Percentiles rank a stretch among this genome's conserved stretches.
Conservation (phyloP, 1,284 basidiomycete species). For the Pterulicium gracile region DNA sequence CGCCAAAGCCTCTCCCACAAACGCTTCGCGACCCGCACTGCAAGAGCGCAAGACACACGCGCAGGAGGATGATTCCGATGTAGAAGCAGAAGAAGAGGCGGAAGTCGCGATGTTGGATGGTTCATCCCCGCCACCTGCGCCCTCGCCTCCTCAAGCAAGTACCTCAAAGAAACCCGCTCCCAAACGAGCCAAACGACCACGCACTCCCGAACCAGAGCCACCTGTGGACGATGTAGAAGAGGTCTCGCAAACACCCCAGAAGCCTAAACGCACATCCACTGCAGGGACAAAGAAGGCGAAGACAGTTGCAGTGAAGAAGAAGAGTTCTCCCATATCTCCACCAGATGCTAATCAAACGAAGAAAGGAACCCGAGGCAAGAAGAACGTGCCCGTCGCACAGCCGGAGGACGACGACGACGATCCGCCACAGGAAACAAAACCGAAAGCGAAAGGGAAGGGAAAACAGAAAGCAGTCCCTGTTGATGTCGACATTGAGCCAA, state of each 20-base stretch:
- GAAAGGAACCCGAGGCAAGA: no score
- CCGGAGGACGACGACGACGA: not conserved
- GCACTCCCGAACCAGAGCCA: no score
- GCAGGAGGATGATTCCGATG: not conserved
- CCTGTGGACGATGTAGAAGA: not conserved
- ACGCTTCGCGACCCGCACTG: not conserved
- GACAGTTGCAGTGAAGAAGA: no score
- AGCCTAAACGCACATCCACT: not conserved
- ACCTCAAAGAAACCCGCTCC: no score
- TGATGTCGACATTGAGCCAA: not conserved
- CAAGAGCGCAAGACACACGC: not conserved
- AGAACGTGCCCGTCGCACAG: not conserved
- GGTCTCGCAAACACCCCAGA: not conserved
- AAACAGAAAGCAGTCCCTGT: not conserved
- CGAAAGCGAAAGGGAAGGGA: not conserved
- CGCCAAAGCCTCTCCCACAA: not conserved
- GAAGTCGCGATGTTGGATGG: no score
- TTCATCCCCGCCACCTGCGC: no score
- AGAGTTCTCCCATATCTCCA: no score
- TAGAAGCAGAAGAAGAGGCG: not conserved
- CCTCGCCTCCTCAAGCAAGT: no score
- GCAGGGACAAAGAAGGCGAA: no score
- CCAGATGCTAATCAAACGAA: no score
- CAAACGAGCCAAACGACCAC: no score
- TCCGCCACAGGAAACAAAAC: not conserved